Conservation (phyloP, 2,329 filamentous ascomycete species). For the Cladophialophora bantiana region DNA sequence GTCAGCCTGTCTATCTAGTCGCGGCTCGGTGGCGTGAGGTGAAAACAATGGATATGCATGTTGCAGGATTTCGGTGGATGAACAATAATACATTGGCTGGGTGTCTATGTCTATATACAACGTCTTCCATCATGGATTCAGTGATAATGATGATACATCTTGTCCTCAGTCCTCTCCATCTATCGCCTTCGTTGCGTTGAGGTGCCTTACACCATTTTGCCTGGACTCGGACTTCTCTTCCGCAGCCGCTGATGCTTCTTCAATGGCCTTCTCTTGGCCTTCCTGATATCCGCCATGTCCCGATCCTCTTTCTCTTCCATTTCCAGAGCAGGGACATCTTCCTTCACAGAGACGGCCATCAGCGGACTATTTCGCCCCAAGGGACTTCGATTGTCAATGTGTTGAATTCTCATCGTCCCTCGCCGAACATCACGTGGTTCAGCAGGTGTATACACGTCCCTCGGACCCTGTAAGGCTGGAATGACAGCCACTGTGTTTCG, state of each 20-base stretch:
- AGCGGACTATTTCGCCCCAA: slow-evolving; percentile 36
- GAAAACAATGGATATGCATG: background rate
- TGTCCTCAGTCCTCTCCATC: background rate
- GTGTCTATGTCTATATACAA: slow-evolving; percentile 3
- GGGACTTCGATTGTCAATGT: slow-evolving; percentile 28
- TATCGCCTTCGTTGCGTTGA: background rate
- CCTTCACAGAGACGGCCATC: slow-evolving; percentile 27
- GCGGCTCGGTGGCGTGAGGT: background rate
- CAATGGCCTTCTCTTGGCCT: background rate
- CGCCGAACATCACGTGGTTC: slow-evolving; percentile 5
- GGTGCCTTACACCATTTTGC: slow-evolving; percentile 24
- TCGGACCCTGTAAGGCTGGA: background rate
- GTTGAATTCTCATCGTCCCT: slow-evolving; percentile 2
- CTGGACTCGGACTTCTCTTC: slow-evolving; percentile 25
- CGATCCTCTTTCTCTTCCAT: slow-evolving; percentile 7
- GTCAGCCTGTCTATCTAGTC: background rate
- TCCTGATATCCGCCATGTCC: background rate
- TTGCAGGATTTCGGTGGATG: background rate
- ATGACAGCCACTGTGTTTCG: slow-evolving; percentile 1
- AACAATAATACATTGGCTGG: background rate
- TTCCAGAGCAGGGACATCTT: slow-evolving; percentile 15
- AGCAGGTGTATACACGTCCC: slow-evolving; percentile 2
- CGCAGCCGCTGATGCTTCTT: slow-evolving; percentile 17
- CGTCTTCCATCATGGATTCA: slow-evolving; percentile 2
- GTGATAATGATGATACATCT: slow-evolving; percentile 11